phyloP scores from a whole-genome alignment of 2,329 filamentous ascomycete species.

The Paecilomyces fulvus region DNA sequence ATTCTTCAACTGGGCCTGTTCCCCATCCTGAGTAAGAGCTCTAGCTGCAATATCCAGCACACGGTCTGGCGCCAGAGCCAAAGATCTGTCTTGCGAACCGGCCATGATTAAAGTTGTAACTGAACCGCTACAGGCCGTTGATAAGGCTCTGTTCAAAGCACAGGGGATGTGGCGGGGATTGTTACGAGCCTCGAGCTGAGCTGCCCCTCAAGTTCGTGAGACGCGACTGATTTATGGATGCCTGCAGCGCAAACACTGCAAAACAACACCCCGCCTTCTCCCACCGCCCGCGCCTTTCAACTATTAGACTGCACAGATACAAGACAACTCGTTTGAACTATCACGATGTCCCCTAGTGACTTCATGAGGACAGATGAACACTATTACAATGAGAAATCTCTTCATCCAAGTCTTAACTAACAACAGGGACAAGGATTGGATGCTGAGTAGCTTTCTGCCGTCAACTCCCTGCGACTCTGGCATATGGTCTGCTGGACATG shows the following conservation, averaged over 20 bases:
- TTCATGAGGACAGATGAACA: too few species aligned
- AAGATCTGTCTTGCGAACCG: neutral
- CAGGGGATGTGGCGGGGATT: neutral
- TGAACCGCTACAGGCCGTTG: neutral
- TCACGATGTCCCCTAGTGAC: too few species aligned
- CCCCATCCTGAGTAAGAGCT: slow-evolving; percentile 19
- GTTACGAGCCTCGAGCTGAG: neutral
- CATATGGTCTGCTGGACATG: too few species aligned
- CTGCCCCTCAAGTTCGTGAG: neutral
- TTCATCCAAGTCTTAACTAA: too few species aligned
- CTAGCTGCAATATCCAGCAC: slow-evolving; percentile 23
- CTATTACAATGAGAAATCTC: too few species aligned
- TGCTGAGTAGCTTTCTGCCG: too few species aligned
- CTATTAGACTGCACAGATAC: too few species aligned
- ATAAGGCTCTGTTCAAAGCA: neutral
- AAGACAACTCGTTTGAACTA: too few species aligned
- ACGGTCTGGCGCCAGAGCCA: slow-evolving; percentile 15
- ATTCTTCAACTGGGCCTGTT: slow-evolving; percentile 25
- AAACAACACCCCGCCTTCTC: neutral
- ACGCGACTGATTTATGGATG: neutral
- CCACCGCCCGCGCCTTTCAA: neutral
- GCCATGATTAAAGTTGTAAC: slow-evolving; percentile 2
- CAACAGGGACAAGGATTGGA: too few species aligned
- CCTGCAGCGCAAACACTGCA: neutral
- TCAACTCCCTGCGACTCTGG: too few species aligned